phyloP scores from a whole-genome alignment of 169 alveolate genomes.

The Neospora caninum region DNA sequence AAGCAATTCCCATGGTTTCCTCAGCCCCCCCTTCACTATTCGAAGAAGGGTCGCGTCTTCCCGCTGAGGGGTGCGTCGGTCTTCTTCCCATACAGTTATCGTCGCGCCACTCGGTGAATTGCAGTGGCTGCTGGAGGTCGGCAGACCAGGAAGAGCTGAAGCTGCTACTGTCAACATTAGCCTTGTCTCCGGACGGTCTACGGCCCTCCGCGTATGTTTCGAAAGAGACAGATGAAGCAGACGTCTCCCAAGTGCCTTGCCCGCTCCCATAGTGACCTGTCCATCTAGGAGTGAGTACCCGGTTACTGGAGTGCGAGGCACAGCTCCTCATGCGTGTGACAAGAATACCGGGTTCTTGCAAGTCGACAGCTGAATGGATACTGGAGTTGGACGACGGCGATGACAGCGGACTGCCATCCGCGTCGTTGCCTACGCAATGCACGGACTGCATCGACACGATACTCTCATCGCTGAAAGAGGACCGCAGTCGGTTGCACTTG shows the following conservation, averaged over 20 bases:
- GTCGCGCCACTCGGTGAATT: slow-evolving; percentile 1
- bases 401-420: background rate
- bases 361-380: background rate
- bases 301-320: background rate
- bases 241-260: background rate
- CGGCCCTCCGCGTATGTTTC: background rate
- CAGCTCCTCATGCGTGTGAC: background rate
- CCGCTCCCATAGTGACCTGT: background rate
- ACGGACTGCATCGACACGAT: too few relatives aligned
- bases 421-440: background rate
- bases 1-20: background rate
- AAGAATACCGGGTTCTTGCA: background rate
- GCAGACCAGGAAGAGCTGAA: slow-evolving; percentile 42
- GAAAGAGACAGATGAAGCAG: background rate
- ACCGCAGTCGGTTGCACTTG: too few relatives aligned
- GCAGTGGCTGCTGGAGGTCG: slow-evolving; percentile 14
- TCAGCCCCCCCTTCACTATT: background rate
- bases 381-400: background rate
- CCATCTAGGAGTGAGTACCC: background rate
- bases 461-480: too few relatives aligned
- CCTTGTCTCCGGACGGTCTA: background rate
- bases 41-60: background rate
- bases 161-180: slow-evolving; percentile 23
- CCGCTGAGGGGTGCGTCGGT: background rate
- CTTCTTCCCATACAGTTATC: too few relatives aligned